Base-by-base conservation (phyloP, 2,329 filamentous ascomycete genomes). In the Fusarium sp. region DNA sequence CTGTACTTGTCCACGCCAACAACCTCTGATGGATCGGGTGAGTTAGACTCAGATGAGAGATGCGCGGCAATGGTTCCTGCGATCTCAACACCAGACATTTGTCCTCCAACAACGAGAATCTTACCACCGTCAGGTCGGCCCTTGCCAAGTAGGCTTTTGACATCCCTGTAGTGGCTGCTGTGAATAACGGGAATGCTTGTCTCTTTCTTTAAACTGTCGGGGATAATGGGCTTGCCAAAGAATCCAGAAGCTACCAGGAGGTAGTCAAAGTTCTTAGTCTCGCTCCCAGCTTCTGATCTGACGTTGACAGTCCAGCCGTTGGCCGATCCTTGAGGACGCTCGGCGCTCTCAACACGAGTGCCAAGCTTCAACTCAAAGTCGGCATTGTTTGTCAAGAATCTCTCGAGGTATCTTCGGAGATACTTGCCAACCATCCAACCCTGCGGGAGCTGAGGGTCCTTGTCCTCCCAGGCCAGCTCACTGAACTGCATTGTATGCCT, bases 11-110 rank as follows among this genome's bases (percentile, higher is more conserved):
- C 82, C 1, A 83, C 73, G 44, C 83, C 77, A 0, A 77, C 56
- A 6, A 88, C 77, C 0, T 71, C 55, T 31, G 77, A 82, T 2
- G 78, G 63, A 0, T 78, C 79, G 0, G 89, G 86, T 0, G 86
- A 85, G 75, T 91, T 82, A 13, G 79, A 77, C 4, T 85, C 85
- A 8, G 88, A 88, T 0, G 92, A 94, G 2, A 95, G 77, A 65
- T 94, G 88, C 6, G 88, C 83, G 12, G 91, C 92, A 50, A 94
- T 86, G 3, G 89, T 89, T 11, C 88, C 89, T 0, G 92, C 90
- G 49, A 91, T 90, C 80, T 97, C 93, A 7, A 92, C 87, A 1
- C 92, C 92, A 3, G 92, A 95, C 85, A 96, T 94, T 72, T 94
- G 92, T 1, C 92, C 92, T 1, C 93, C 93, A 1, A 94, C 87